These are phyloP conservation scores for Ceriops decandra DNA, from an alignment of 345 rosid species.

Conservation along the genomic window DNA sequence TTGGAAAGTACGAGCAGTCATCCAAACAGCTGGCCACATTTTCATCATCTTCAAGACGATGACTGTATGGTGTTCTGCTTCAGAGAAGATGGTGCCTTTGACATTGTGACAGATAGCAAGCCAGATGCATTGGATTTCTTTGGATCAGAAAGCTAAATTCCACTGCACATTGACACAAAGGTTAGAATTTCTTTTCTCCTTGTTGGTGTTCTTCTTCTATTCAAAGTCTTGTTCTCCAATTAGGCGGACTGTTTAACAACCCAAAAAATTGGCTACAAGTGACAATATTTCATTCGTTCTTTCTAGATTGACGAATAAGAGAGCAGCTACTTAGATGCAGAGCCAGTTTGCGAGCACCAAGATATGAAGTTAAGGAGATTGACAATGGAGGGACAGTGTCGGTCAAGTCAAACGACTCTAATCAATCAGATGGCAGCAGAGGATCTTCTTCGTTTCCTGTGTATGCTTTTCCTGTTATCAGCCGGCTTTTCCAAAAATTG, in stretches of 20 bases:
- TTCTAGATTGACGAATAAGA: too few relatives aligned
- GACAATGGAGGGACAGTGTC: too few relatives aligned
- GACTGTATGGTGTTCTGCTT: background rate
- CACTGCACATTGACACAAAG: too few relatives aligned
- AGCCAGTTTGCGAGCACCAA: too few relatives aligned
- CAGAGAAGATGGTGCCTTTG: conserved; percentile 14
- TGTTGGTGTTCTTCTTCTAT: too few relatives aligned
- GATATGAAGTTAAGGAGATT: too few relatives aligned
- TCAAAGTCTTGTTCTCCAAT: too few relatives aligned
- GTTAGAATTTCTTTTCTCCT: too few relatives aligned
- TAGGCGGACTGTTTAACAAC: too few relatives aligned
- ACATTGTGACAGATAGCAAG: conserved; percentile 3
- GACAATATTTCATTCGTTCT: background rate
- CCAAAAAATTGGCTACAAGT: background rate
- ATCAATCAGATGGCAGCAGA: background rate
- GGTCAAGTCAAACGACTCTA: background rate
- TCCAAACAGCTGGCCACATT: background rate
- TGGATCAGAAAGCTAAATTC: background rate
- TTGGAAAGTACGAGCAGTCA: background rate
- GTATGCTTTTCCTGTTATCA: background rate
- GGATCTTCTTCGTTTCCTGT: conserved; percentile 1
- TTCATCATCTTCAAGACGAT: conserved; percentile 1
- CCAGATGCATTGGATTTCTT: background rate
- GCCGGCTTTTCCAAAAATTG: background rate
- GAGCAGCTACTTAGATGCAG: background rate